These are phyloP conservation scores for Exophiala oligosperma DNA, from an alignment of 2,329 filamentous ascomycete genomes.

Conservation along the genomic window DNA sequence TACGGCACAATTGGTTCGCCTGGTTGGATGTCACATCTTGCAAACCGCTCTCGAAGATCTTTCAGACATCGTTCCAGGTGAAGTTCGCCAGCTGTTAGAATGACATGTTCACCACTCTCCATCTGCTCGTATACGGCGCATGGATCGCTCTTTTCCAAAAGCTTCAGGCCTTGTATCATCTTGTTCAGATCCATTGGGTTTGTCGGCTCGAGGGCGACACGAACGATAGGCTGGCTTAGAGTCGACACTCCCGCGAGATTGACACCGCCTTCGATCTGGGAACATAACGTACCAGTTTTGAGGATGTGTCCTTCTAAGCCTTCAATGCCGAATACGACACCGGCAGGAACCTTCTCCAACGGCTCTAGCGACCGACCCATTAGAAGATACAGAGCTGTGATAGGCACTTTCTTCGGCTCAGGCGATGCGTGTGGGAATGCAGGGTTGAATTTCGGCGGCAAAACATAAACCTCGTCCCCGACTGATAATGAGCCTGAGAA, in stretches of 20 bases:
- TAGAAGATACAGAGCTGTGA: conserved; percentile 87
- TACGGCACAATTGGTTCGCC: conserved; percentile 95
- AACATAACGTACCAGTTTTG: conserved; percentile 92
- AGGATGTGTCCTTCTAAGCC: conserved; percentile 91
- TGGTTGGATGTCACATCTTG: conserved; percentile 89
- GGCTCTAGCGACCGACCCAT: conserved; percentile 90
- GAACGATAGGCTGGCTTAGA: conserved; percentile 85
- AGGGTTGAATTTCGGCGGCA: conserved; percentile 91
- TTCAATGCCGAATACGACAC: conserved; percentile 91
- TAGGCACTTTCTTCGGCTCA: conserved; percentile 75
- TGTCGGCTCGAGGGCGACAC: conserved; percentile 89
- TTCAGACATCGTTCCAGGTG: conserved; percentile 93
- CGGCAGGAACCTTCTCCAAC: conserved; percentile 81
- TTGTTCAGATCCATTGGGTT: conserved; percentile 90
- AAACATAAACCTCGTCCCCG: conserved; percentile 85
- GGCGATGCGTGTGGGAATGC: conserved; percentile 70
- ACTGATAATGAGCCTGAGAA: conserved; percentile 89
- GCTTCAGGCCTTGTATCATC: conserved; percentile 83
- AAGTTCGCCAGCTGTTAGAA: conserved; percentile 89
- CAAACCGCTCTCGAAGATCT: conserved; percentile 88
- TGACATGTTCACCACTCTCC: conserved; percentile 88
- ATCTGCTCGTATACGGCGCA: conserved; percentile 96
- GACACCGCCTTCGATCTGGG: conserved; percentile 77
- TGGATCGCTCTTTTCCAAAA: conserved; percentile 92
- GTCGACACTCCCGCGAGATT: conserved; percentile 86